Evolutionary conservation across 768 basidiomycete genomes (phyloP).

Genomic region (Psilocybe cubensis): DNA sequence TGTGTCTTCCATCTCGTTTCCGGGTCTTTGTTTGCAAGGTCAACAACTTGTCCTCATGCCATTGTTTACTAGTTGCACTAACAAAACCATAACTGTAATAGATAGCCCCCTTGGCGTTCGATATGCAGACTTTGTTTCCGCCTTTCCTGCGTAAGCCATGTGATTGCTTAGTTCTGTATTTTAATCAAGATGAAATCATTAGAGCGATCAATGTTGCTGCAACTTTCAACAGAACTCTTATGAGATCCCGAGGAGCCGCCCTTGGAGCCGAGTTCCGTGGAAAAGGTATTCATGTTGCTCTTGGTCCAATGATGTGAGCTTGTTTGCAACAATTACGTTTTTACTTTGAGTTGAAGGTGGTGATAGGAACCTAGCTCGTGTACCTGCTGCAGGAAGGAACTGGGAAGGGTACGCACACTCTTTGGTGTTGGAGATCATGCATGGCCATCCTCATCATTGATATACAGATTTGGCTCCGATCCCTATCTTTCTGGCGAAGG

Average conservation of each 20-base stretch:
- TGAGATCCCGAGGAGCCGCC: slow-evolving; percentile 56
- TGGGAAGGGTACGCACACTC: slow-evolving; percentile 49
- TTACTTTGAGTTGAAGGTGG: not conserved
- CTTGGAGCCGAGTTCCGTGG: slow-evolving; percentile 64
- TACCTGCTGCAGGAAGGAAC: slow-evolving; percentile 51
- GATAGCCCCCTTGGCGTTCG: slow-evolving; percentile 57
- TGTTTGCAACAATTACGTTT: too few species aligned
- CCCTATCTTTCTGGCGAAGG: slow-evolving; percentile 57
- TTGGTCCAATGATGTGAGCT: slow-evolving; percentile 54
- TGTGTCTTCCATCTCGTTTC: slow-evolving; percentile 48
- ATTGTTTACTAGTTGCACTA: not conserved
- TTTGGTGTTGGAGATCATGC: not conserved
- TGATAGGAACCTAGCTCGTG: slow-evolving; percentile 47
- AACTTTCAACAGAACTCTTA: slow-evolving; percentile 57
- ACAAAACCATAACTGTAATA: not conserved
- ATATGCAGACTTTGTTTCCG: slow-evolving; percentile 48
- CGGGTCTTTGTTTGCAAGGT: slow-evolving; percentile 56
- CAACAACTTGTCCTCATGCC: not conserved
- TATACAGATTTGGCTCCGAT: slow-evolving; percentile 49
- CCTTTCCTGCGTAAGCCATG: slow-evolving; percentile 48
- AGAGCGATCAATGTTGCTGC: slow-evolving; percentile 57
- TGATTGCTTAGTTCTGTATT: not conserved
- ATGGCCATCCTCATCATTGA: not conserved
- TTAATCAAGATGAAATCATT: not conserved
- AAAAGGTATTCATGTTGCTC: slow-evolving; percentile 60